A percentile compares a stretch with the other conserved stretches of the same genome.
These are phyloP conservation scores for Chaetomium olivaceum DNA, from an alignment of 2,329 filamentous ascomycete genomes.

Conservation along the genomic window DNA sequence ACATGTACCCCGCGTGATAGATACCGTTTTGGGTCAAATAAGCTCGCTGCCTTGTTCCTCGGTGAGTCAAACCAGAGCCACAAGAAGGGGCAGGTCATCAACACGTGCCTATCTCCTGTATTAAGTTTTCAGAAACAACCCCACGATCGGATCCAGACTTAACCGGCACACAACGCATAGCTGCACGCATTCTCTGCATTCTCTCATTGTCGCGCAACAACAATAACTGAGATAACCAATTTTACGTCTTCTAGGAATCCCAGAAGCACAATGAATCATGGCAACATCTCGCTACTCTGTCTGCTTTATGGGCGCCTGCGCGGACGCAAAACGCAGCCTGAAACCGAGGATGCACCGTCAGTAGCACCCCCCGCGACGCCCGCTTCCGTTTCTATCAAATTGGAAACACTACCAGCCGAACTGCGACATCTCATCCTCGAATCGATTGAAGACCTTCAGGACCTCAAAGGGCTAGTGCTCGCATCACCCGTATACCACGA, in stretches of 20 bases:
- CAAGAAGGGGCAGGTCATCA: too few species aligned
- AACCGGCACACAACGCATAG: too few species aligned
- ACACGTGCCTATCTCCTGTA: too few species aligned
- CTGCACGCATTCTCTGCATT: too few species aligned
- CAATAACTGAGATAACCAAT: too few species aligned
- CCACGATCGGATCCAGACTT: too few species aligned
- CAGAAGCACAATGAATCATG: background rate
- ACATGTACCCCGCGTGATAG: too few species aligned
- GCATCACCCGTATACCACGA: conserved; percentile 35
- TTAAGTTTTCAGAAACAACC: too few species aligned
- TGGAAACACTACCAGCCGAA: conserved; percentile 31
- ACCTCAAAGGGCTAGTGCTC: conserved; percentile 31
- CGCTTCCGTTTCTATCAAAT: background rate
- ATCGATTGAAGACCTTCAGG: conserved; percentile 24
- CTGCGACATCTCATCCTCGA: conserved; percentile 31
- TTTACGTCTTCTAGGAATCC: background rate
- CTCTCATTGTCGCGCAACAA: too few species aligned
- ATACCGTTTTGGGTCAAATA: too few species aligned
- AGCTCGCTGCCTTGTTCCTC: too few species aligned
- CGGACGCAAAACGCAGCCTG: background rate
- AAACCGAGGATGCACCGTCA: background rate
- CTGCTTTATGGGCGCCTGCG: background rate
- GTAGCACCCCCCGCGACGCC: background rate
- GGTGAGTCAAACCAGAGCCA: too few species aligned
- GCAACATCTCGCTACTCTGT: background rate